Evolutionary conservation across 23 red algal species (phyloP).

Genomic region (Agarophyton chilense): DNA sequence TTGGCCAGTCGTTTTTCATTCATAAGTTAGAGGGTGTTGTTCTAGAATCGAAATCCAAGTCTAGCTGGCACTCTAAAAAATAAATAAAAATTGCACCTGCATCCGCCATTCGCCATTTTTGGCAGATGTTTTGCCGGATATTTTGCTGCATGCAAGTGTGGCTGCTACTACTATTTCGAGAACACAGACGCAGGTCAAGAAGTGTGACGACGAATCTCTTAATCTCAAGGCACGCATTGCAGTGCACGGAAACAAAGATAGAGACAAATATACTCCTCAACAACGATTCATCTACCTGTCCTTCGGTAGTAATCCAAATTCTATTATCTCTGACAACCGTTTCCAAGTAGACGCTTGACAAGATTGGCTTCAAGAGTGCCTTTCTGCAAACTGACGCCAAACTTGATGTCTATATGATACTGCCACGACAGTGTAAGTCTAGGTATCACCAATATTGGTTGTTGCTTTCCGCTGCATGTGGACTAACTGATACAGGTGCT

Average conservation of each 20-base stretch:
- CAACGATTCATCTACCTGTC: constrained; percentile 41
- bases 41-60: no score
- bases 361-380: constrained; percentile 41
- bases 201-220: constrained; percentile 25
- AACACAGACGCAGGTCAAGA: no score
- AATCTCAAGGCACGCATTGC: constrained; percentile 39
- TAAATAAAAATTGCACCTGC: no score
- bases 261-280: constrained; percentile 14
- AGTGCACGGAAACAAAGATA: constrained; percentile 40
- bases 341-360: neutral
- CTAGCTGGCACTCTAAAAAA: no score
- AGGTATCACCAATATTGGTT: constrained; percentile 20
- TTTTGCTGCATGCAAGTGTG: no score
- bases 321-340: constrained; percentile 12
- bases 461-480: constrained; percentile 22
- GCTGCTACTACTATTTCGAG: no score
- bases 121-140: no score
- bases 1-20: no score
- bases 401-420: constrained; percentile 48
- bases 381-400: constrained; percentile 46
- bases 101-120: no score
- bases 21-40: no score
- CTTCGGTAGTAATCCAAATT: constrained; percentile 4
- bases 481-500: constrained; percentile 27
- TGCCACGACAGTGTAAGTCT: neutral